Conservation (phyloP, 2,329 filamentous ascomycete genomes). For the Pseudonectria buxi region DNA sequence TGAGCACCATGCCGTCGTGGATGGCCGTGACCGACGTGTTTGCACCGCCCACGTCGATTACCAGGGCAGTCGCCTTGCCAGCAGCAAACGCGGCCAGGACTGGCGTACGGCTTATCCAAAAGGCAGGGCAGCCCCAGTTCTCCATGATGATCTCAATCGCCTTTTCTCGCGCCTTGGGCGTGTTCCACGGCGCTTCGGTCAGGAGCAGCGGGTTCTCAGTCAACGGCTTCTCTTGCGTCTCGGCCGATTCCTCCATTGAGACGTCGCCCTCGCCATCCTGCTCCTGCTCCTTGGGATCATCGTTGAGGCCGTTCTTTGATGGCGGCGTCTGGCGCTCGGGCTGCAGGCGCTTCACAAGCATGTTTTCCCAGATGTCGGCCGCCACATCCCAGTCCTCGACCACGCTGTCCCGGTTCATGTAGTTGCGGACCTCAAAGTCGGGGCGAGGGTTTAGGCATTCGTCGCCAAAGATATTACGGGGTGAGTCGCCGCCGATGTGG, state of each 20-base stretch:
- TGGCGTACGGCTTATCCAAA: conserved; percentile 84
- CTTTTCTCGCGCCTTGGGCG: conserved; percentile 81
- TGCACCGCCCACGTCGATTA: conserved; percentile 85
- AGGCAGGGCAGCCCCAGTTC: conserved; percentile 89
- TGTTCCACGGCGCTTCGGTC: conserved; percentile 93
- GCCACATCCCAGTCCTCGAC: conserved; percentile 97
- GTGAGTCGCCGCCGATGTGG: conserved; percentile 38
- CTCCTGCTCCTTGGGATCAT: conserved; percentile 50
- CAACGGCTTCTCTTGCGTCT: conserved; percentile 65
- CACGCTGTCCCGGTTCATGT: conserved; percentile 80
- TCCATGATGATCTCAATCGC: conserved; percentile 96
- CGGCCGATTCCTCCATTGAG: conserved; percentile 46
- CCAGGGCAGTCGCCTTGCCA: conserved; percentile 86
- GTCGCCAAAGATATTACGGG: conserved; percentile 73
- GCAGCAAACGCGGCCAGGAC: conserved; percentile 87
- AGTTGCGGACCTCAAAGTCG: conserved; percentile 80
- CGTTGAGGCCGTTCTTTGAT: conserved; percentile 72
- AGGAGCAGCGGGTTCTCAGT: conserved; percentile 86
- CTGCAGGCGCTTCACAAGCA: conserved; percentile 82
- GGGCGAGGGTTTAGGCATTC: conserved; percentile 74
- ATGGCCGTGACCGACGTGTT: conserved; percentile 86
- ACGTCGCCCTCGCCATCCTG: conserved; percentile 57
- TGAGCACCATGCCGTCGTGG: conserved; percentile 89
- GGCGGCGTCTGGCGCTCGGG: conserved; percentile 64
- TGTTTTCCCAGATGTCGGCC: conserved; percentile 83